Conservation (phyloP, 169 alveolate genomes). For the Cryptosporidium viatorum region DNA sequence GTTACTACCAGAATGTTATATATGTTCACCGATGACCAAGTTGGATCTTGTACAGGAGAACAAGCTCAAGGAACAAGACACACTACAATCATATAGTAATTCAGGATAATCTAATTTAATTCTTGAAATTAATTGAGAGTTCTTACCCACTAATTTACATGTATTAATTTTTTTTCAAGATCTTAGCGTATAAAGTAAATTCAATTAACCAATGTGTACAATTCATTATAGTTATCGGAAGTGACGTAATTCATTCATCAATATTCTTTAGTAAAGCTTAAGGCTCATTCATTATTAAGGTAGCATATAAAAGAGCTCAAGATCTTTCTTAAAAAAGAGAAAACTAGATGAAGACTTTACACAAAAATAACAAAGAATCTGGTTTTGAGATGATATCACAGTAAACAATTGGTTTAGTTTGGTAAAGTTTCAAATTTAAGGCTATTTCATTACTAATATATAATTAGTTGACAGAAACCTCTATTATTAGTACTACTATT, state of each 20-base stretch:
- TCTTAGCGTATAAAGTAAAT: neutral
- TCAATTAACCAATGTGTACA: neutral
- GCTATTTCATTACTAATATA: neutral
- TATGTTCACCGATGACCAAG: conserved; percentile 84
- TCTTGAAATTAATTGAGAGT: neutral
- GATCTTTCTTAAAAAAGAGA: neutral
- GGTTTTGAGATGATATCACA: neutral
- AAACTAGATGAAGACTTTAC: neutral
- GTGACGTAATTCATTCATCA: neutral
- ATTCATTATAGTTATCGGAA: neutral
- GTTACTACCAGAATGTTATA: conserved; percentile 93
- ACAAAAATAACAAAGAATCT: neutral
- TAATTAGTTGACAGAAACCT: neutral
- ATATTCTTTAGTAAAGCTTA: neutral
- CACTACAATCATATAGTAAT: neutral
- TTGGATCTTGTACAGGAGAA: conserved; percentile 1
- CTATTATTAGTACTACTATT: neutral
- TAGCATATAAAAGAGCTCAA: neutral
- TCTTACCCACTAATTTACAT: neutral
- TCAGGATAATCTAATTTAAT: neutral
- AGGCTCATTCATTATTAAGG: neutral
- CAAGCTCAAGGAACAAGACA: neutral
- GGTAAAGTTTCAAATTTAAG: conserved; percentile 3
- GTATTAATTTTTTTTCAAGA: neutral
- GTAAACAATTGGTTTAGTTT: neutral